phyloP scores from a whole-genome alignment of 306 rosid species.

The Rubus parviflorus region DNA sequence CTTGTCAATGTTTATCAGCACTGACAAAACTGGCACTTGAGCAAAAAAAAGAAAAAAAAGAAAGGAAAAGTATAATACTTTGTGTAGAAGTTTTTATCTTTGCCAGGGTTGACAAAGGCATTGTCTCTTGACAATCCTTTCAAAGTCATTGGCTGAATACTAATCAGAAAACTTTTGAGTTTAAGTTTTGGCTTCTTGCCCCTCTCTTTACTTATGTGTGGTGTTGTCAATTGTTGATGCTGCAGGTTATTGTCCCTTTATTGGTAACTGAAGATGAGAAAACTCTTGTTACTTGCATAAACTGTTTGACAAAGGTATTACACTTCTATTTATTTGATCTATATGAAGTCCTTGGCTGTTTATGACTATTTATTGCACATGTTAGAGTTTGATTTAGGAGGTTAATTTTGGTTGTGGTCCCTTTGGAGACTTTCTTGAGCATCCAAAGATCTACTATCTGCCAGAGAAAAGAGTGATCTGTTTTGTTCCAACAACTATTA shows the following conservation, averaged over 20 bases:
- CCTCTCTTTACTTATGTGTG: background rate
- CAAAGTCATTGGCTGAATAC: background rate
- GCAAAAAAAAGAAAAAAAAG: background rate
- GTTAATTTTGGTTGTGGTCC: background rate
- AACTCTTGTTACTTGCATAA: conserved; percentile 87
- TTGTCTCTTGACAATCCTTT: background rate
- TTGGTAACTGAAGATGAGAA: conserved; percentile 93
- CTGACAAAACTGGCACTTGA: background rate
- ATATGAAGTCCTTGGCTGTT: conserved; percentile 9
- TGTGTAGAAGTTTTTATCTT: background rate
- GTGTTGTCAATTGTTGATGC: conserved; percentile 21
- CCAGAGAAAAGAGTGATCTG: background rate
- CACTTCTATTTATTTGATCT: conserved; percentile 14
- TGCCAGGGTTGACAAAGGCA: background rate
- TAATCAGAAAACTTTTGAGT: background rate
- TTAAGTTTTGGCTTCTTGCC: background rate
- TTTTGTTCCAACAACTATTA: conserved; percentile 1
- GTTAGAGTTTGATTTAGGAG: background rate
- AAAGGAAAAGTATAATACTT: background rate
- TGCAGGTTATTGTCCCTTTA: conserved; percentile 90
- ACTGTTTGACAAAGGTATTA: conserved; percentile 90
- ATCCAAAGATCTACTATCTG: background rate
- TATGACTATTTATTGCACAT: background rate
- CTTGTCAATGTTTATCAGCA: background rate
- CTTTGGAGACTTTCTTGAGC: background rate